Evolutionary conservation across 805 yeast species (phyloP), one percentile per base, ranked within the genome.

Genomic region (Wickerhamiella lipophila): DNA sequence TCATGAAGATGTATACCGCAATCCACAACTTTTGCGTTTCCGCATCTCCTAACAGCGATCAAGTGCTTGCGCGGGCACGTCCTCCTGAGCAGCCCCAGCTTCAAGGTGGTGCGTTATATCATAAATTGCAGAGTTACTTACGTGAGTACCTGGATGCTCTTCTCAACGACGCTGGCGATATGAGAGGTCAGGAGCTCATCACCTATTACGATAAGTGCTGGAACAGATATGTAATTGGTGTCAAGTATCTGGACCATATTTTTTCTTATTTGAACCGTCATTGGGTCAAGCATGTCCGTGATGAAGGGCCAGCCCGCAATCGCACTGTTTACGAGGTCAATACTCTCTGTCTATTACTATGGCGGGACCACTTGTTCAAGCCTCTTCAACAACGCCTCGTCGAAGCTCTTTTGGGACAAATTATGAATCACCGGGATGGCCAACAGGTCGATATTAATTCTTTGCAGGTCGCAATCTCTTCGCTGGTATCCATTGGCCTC

Each of bases 271-370:
- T 92, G 76, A 92, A 92, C 65, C 76, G 97, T 53, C 92, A 89
- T 66, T 92, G 98, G 98, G 96, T 94, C 40, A 83, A 83, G 57
- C 88, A 94, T 60, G 97, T 89, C 65, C 75, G 97, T 60, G 82
- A 86, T 39, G 96, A 89, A 62, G 96, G 96, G 15, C 58, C 58
- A 16, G 26, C 42, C 19, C 53, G 59, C 18, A 77, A 85, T 59
- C 75, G 87, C 54, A 87, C 85, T 59, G 79, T 92, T 42, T 86
- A 79, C 64, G 98, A 92, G 64, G 94, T 94, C 19, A 81, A 87
- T 62, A 86, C 96, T 3, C 70, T 92, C 54, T 83, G 95, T 46
- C 69, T 89, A 47, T 72, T 87, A 56, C 80, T 84, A 44, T 92
- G 99, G 99, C 81, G 83, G 60, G 77, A 78, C 51, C 76, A 78